Base-by-base conservation (phyloP, 1,284 basidiomycete species). In the Cutaneotrichosporon sp. region DNA sequence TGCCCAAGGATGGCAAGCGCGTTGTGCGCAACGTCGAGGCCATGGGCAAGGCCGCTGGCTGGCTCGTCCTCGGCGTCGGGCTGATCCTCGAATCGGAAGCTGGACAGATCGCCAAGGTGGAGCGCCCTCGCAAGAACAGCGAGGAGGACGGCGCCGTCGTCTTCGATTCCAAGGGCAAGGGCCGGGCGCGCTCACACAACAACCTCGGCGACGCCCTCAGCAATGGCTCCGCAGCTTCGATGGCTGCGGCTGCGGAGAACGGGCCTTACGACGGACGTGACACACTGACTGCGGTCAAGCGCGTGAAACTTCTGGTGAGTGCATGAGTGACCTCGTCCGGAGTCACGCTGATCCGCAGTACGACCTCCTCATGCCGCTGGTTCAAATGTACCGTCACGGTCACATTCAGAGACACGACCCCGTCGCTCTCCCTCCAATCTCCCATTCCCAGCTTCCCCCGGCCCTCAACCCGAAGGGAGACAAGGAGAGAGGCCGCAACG, bases 351-450 rank as follows among this genome's bases (percentile, higher is more conserved):
- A 56, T 22, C 24, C 27, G 1, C 63, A 78, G 75, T 74, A 70
- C 27, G 72, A 77, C 11, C 70, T 78, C 4, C 60, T 78, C 13
- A 62, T 59, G 18, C 74, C 76, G 1, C 65, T 77, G 0, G 60
- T 78, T 1, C 66, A 67, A 16, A 66, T 77, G 4, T 76, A 77
- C 57, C 68, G 74, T 2, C 70, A 77, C 29, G 76, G 74, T 1
- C 75, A 77, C 36, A 77, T 78, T 13, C 76, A 78, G 63, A 51
- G 65, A 2, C 67, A 67, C 11, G 76, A 78, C 56, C 75, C 75
- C 3, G 71, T 73, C 13, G 66, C 67, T 0, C 67, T 78, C 2
- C 76, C 76, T 1, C 73, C 76, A 0, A 69, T 78, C 14, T 36
- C 68, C 1, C 55, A 70, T 1, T 58, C 68, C 2, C 67, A 75